Conservation (phyloP, 768 basidiomycete species). For the Lactarius deliciosus region DNA sequence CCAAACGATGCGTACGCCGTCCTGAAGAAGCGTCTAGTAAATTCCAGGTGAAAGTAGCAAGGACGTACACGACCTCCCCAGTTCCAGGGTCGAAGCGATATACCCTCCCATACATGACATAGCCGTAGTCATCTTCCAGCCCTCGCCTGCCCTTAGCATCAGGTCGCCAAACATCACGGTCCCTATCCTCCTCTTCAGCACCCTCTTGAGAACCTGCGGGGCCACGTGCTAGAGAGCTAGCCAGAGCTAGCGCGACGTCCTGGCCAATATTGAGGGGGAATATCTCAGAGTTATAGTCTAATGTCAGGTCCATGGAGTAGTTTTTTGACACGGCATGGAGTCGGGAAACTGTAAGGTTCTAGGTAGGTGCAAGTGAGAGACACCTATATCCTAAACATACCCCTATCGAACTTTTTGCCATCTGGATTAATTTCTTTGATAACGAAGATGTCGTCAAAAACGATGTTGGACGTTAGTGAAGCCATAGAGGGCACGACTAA, state of each 20-base stretch:
- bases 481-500: conserved; percentile 15
- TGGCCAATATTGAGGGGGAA: conserved; percentile 70
- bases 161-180: conserved; percentile 79
- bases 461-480: conserved; percentile 58
- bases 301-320: conserved; percentile 86
- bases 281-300: conserved; percentile 94
- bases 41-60: conserved; percentile 8
- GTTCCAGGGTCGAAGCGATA: conserved; percentile 94
- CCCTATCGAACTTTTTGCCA: conserved; percentile 97
- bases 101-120: conserved; percentile 99
- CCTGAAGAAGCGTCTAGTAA: conserved; percentile 43
- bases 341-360: conserved; percentile 68
- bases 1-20: conserved; percentile 97
- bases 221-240: conserved; percentile 70
- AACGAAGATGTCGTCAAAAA: conserved; percentile 93
- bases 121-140: conserved; percentile 94
- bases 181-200: conserved; percentile 64
- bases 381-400: conserved; percentile 45
- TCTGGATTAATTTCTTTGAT: conserved; percentile 84
- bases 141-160: conserved; percentile 79
- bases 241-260: conserved; percentile 81
- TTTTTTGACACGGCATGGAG: conserved; percentile 88
- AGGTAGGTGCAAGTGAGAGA: conserved; percentile 2
- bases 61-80: conserved; percentile 78
- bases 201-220: conserved; percentile 50